Base-by-base conservation (phyloP, 164 flowering plant species). In the Nymphaea colorata region DNA sequence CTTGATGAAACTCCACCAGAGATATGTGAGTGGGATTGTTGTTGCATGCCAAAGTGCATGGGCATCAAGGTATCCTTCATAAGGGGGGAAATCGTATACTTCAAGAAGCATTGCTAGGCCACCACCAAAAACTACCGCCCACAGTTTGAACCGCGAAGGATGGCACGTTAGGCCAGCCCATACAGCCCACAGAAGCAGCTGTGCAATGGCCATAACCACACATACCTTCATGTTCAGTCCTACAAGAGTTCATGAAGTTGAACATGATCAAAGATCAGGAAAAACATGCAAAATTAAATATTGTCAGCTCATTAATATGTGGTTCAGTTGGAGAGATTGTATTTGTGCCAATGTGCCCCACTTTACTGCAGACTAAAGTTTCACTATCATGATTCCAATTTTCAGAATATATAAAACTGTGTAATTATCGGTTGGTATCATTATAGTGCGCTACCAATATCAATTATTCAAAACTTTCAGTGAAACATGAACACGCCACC, bases 1-100 rank as follows among this genome's bases (percentile, higher is more conserved):
- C 75, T 82, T 80, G 77, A 85, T 73, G 72, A 91, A 91, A 77
- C 91, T 89, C 98, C 98, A 93, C 93, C 89, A 85, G 14, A 93
- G 75, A 72, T 78, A 91, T 8, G 90, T 77, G 62, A 91, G 82
- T 41, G 96, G 96, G 36, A 88, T 80, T 44, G 81, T 79, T 42
- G 84, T 69, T 51, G 91, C 91, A 65, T 87, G 90, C 89, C 89
- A 84, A 25, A 89, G 75, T 67, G 93, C 97, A 76, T 89, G 97
- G 25, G 96, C 91, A 71, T 93, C 97, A 42, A 93, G 75, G 64
- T 67, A 83, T 57, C 91, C 95, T 41, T 66, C 7, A 71, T 83
- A 87, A 12, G 98, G 95, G 17, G 98, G 95, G 69, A 93, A 93
- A 68, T 91, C 97, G 65, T 79, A 85, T 6, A 87, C 72, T 76